These are phyloP conservation scores for Cryphonectria radicalis DNA, from an alignment of 2,329 filamentous ascomycete species.

Conservation along the genomic window DNA sequence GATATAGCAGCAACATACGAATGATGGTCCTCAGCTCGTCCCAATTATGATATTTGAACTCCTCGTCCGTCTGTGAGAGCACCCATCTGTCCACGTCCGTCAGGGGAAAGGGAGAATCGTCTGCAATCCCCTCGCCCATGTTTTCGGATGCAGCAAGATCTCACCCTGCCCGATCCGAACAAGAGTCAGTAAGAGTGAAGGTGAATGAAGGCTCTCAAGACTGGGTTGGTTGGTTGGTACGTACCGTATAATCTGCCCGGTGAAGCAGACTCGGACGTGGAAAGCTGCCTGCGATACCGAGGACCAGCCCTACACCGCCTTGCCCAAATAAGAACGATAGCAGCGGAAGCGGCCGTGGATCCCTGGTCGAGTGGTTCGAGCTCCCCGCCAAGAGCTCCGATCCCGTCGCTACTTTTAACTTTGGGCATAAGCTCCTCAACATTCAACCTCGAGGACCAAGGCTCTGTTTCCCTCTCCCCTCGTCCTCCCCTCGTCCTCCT, in stretches of 20 bases:
- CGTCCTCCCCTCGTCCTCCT: neutral
- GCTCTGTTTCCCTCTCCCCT: neutral
- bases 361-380: neutral
- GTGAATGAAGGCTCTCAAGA: no score
- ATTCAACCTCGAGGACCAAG: neutral
- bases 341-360: neutral
- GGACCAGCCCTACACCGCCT: neutral
- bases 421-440: neutral
- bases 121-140: slow-evolving; percentile 47
- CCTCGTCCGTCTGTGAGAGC: slow-evolving; percentile 67
- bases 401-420: neutral
- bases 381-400: slow-evolving; percentile 4
- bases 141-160: neutral
- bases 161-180: neutral
- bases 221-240: no score
- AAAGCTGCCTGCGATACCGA: neutral
- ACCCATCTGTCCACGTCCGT: slow-evolving; percentile 63
- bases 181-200: neutral
- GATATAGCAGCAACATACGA: slow-evolving; percentile 45
- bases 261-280: neutral
- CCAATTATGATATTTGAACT: slow-evolving; percentile 76
- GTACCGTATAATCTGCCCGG: neutral
- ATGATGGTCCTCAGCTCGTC: slow-evolving; percentile 71
- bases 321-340: neutral
- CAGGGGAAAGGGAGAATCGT: slow-evolving; percentile 60